These are phyloP conservation scores for Saccharomycopsis microspora DNA, from an alignment of 805 yeast genomes.

Conservation along the genomic window DNA sequence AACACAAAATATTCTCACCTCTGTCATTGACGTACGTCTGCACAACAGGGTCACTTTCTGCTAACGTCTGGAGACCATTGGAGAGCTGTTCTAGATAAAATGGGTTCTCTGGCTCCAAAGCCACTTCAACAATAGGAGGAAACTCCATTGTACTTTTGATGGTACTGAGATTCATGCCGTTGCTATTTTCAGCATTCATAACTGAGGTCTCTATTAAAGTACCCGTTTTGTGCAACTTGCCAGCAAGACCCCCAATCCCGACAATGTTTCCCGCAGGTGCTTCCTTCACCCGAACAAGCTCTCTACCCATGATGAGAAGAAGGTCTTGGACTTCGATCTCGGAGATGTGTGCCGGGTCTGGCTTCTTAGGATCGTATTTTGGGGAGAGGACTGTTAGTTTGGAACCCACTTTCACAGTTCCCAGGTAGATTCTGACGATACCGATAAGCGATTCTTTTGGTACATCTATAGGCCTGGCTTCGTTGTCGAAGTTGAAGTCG, in stretches of 20 bases:
- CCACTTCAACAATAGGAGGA: conserved; percentile 91
- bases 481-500: conserved; percentile 22
- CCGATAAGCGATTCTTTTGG: conserved; percentile 66
- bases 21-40: conserved; percentile 75
- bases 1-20: conserved; percentile 88
- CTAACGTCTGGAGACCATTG: conserved; percentile 63
- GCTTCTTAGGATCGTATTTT: conserved; percentile 60
- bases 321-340: conserved; percentile 56
- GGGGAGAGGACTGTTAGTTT: conserved; percentile 74
- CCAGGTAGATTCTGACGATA: conserved; percentile 82
- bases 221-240: conserved; percentile 74
- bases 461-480: conserved; percentile 19
- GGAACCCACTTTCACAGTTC: conserved; percentile 68
- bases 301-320: conserved; percentile 86
- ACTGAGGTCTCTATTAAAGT: conserved; percentile 53
- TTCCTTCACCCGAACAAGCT: conserved; percentile 58
- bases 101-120: conserved; percentile 90
- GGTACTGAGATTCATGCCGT: conserved; percentile 69
- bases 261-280: conserved; percentile 95
- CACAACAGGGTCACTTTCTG: conserved; percentile 91
- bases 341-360: conserved; percentile 38
- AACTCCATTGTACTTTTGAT: conserved; percentile 43
- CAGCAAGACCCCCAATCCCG: conserved; percentile 87
- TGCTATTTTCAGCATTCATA: conserved; percentile 17
- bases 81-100: conserved; percentile 65